Base-by-base conservation (phyloP, 768 basidiomycete species). In the Phanerodontia chrysosporium region DNA sequence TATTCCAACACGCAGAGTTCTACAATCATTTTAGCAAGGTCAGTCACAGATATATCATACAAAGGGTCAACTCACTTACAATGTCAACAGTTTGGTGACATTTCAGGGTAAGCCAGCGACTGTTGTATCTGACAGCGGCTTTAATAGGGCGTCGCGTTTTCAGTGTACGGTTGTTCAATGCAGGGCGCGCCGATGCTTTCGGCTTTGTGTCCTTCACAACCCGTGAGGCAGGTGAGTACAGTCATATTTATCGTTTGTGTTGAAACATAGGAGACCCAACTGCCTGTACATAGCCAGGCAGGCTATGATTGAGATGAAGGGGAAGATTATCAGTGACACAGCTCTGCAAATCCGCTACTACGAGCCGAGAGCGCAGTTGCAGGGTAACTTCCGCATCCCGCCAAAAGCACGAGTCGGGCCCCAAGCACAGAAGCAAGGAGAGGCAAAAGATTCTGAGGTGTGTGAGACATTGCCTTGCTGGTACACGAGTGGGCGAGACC, bases 21-120 rank as follows among this genome's bases (percentile, higher is more conserved):
- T 3, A 21, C 6, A 22, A 49, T 2, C 10, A 16, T 48, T 57
- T 57, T 25, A 3, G 18, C 6, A 36, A 56, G 55, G 55, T 56
- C 5, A 2, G 42, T n/a, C 16, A 28, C 25, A 12, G 22, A 24
- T 7, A 51, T 25, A 51, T 4, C 8, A 51, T 51, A 24, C 16
- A 10, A 7, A 51, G 13, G 29, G 27, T 25, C 7, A 7, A 12
- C 12, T 27, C n/a, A n/a, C n/a, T n/a, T n/a, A n/a, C n/a, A n/a
- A n/a, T n/a, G n/a, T n/a, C n/a, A n/a, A n/a, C 39, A 45, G 56
- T 57, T 57, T 48, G 56, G 56, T 2, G 29, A 32, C 7, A 48
- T 57, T 9, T 7, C 30, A 22, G 56, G 29, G 56, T 57, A 25
- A 7, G 56, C 16, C 32, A 2, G 12, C n/a, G 10, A 7, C 30